phyloP scores from a whole-genome alignment of 1,284 basidiomycete genomes.

The Fomitopsis pinicola region DNA sequence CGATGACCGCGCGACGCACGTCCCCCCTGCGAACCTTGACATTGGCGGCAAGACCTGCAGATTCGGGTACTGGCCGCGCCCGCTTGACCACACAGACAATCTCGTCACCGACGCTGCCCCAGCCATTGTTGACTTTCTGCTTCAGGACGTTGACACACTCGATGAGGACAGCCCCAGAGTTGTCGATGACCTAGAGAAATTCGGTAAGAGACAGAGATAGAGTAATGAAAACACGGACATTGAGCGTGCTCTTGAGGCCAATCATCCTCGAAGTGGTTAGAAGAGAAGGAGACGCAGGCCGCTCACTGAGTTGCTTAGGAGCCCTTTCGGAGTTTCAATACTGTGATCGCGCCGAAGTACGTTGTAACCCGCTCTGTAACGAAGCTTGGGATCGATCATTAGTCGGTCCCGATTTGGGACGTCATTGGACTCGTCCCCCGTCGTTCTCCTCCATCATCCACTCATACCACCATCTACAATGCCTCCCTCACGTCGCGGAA shows the following conservation, averaged over 20 bases:
- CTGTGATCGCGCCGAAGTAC: neutral
- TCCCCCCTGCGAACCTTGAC: slow-evolving; percentile 91
- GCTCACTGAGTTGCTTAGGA: neutral
- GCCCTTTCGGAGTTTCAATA: slow-evolving; percentile 7
- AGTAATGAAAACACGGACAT: slow-evolving; percentile 43
- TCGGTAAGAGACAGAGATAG: neutral
- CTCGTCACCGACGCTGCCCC: slow-evolving; percentile 86
- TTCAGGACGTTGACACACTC: slow-evolving; percentile 98
- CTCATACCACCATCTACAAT: slow-evolving; percentile 4
- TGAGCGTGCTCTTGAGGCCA: slow-evolving; percentile 88
- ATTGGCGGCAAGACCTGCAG: slow-evolving; percentile 57
- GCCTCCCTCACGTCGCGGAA: slow-evolving; percentile 61
- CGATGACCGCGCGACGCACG: slow-evolving; percentile 91
- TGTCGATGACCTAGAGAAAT: slow-evolving; percentile 82
- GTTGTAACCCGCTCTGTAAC: neutral
- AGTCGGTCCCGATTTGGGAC: slow-evolving; percentile 5
- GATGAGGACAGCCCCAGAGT: slow-evolving; percentile 93
- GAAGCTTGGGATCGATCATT: slow-evolving; percentile 7
- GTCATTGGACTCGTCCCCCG: slow-evolving; percentile 5
- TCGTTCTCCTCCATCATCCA: slow-evolving; percentile 4
- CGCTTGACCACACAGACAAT: slow-evolving; percentile 96
- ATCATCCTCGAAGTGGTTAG: slow-evolving; percentile 55
- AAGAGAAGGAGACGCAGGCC: neutral
- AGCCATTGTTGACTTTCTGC: slow-evolving; percentile 89
- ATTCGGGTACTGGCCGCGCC: slow-evolving; percentile 78